phyloP scores from a whole-genome alignment of 495 filamentous ascomycete genomes.

The Penicillium flavigenum region DNA sequence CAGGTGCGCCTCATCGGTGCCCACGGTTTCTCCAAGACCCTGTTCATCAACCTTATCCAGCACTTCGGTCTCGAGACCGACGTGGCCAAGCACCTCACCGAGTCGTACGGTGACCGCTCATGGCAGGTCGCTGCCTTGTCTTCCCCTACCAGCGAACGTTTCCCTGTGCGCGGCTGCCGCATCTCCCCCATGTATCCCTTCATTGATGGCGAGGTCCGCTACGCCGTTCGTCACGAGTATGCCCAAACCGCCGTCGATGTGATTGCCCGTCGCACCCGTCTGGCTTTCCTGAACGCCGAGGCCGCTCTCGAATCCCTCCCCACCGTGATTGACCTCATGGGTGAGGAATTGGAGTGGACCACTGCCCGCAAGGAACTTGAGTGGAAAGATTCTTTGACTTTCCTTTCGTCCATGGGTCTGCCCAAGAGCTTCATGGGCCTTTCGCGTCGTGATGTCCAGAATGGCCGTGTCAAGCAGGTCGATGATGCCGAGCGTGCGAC shows the following conservation, averaged over 20 bases:
- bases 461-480: slow-evolving; percentile 67
- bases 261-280: slow-evolving; percentile 77
- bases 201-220: slow-evolving; percentile 93
- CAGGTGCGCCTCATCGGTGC: slow-evolving; percentile 86
- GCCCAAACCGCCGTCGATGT: slow-evolving; percentile 94
- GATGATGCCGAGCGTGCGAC: slow-evolving; percentile 67
- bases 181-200: slow-evolving; percentile 86
- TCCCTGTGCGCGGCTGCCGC: slow-evolving; percentile 83
- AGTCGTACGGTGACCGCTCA: slow-evolving; percentile 90
- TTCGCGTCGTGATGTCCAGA: slow-evolving; percentile 75
- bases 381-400: slow-evolving; percentile 78
- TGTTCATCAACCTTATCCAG: slow-evolving; percentile 98
- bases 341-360: slow-evolving; percentile 82
- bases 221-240: slow-evolving; percentile 87
- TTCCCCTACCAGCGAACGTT: slow-evolving; percentile 75
- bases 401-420: slow-evolving; percentile 83
- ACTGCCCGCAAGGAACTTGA: slow-evolving; percentile 70
- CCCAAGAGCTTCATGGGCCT: slow-evolving; percentile 70
- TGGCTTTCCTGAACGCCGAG: slow-evolving; percentile 95
- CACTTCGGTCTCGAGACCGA: slow-evolving; percentile 95
- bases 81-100: slow-evolving; percentile 85
- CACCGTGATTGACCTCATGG: slow-evolving; percentile 89
- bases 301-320: slow-evolving; percentile 91
- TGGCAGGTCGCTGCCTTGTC: slow-evolving; percentile 92
- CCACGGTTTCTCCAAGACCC: slow-evolving; percentile 89